Base-by-base conservation (phyloP, 495 filamentous ascomycete genomes). In the Talaromyces adpressus region DNA sequence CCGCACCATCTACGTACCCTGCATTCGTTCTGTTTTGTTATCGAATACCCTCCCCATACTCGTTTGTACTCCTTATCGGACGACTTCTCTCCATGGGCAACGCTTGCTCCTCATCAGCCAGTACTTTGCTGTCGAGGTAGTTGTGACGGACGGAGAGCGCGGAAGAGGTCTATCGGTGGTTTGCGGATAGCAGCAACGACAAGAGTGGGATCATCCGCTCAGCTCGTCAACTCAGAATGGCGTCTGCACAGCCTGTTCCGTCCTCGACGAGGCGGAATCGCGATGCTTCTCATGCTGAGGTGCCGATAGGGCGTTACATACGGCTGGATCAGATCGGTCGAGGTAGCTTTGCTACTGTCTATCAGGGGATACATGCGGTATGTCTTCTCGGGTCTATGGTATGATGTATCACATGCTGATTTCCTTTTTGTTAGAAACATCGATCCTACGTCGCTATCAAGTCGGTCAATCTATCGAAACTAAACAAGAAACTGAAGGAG, bases 321-420 rank as follows among this genome's bases (percentile, higher is more conserved):
- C 83, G 91, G 68, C 81, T 90, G 65, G 86, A 89, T 61, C 88
- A 96, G 77, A 96, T 97, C 68, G 93, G 93, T 59, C 91, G 91
- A 78, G 93, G 93, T 45, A 97, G 93, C 83, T 97, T 97, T 80
- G 93, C 93, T 63, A 91, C 90, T 61, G 93, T 97, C 65, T 97
- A 92, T 72, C 85, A 88, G 72, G 93, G 90, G 68, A 85, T 86
- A 49, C 91, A 94, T 72, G 87, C 87, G 75, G 92, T 95, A 79
- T 79, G 89, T 84, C 66, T 57, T 60, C 29, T 29, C 12, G 23
- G 22, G 51, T 30, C 57, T n/a, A 8, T 36, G 7, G 8, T 14
- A 32, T 45, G 18, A 60, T 25, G 22, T 56, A 29, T 25, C 12
- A 56, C 20, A 27, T 29, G 20, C 27, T 56, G 52, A 27, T 27